These are phyloP conservation scores for Penicillium sp. DNA, from an alignment of 2,329 filamentous ascomycete genomes.

Conservation along the genomic window DNA sequence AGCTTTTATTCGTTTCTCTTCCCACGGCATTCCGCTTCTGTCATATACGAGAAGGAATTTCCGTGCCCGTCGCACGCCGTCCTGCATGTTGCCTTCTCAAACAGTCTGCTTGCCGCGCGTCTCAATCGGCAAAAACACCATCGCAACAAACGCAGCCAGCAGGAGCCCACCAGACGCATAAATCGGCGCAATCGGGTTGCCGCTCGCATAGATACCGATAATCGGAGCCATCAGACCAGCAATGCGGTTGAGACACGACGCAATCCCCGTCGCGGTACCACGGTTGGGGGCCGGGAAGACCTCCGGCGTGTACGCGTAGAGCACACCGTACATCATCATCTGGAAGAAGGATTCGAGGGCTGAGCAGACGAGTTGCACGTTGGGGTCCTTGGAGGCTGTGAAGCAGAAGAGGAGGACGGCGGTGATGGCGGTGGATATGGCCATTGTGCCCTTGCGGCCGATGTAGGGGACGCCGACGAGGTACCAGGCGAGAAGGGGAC, in stretches of 20 bases:
- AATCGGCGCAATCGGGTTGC: constrained; percentile 48
- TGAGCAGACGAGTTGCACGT: constrained; percentile 56
- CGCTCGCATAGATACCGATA: constrained; percentile 46
- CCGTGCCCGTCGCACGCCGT: too few species aligned
- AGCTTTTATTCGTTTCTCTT: too few species aligned
- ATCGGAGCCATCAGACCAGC: constrained; percentile 50
- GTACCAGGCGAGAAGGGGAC: constrained; percentile 74
- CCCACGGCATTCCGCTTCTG: too few species aligned
- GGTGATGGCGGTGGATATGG: constrained; percentile 55
- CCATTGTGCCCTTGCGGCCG: constrained; percentile 63
- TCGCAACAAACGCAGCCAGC: constrained; percentile 50
- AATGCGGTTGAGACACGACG: constrained; percentile 51
- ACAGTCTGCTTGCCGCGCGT: constrained; percentile 48
- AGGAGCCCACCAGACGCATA: constrained; percentile 52
- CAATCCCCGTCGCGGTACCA: constrained; percentile 59
- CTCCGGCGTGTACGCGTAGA: constrained; percentile 64
- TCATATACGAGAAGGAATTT: too few species aligned
- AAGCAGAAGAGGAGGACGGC: constrained; percentile 61
- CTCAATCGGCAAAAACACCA: constrained; percentile 53
- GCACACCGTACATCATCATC: constrained; percentile 61
- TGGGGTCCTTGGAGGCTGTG: constrained; percentile 54
- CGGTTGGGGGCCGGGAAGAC: constrained; percentile 61
- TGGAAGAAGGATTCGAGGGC: constrained; percentile 62
- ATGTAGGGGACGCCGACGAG: constrained; percentile 72
- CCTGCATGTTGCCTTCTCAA: background rate